phyloP scores from a whole-genome alignment of 257 asterid species.

The Jaltomata sinuosa region DNA sequence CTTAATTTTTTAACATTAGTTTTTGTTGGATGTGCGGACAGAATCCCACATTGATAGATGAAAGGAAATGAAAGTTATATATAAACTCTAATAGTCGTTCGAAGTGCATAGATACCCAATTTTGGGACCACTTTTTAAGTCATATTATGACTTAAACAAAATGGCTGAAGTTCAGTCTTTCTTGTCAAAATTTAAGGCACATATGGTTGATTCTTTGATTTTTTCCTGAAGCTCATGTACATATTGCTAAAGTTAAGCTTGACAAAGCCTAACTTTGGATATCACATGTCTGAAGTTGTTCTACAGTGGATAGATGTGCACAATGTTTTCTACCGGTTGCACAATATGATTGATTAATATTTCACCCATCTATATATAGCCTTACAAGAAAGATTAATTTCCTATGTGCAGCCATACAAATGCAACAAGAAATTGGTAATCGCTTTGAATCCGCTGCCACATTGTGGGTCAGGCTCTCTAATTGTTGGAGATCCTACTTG shows the following conservation, averaged over 20 bases:
- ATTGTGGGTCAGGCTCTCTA: constrained; percentile 20
- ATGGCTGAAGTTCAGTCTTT: neutral
- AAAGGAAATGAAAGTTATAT: too few relatives aligned
- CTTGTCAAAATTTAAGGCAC: neutral
- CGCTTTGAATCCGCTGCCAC: constrained; percentile 23
- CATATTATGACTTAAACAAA: neutral
- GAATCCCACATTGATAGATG: too few relatives aligned
- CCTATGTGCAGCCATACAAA: constrained; percentile 15
- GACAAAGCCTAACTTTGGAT: neutral
- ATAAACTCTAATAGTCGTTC: too few relatives aligned
- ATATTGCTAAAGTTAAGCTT: neutral
- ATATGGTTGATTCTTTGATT: neutral
- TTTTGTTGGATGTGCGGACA: too few relatives aligned
- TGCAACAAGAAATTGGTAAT: constrained; percentile 26
- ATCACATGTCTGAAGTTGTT: neutral
- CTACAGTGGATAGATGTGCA: neutral
- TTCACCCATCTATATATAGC: neutral
- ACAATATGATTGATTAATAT: neutral
- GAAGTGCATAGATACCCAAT: too few relatives aligned
- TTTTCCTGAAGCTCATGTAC: neutral
- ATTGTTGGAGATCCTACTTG: constrained; percentile 9
- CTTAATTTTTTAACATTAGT: too few relatives aligned
- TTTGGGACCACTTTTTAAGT: neutral
- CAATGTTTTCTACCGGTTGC: neutral
- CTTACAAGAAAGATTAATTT: neutral